A percentile compares a stretch with the other conserved stretches of the same genome.
These are phyloP conservation scores for Alternaria sp. DNA, from an alignment of 2,329 filamentous ascomycete genomes.

Conservation along the genomic window DNA sequence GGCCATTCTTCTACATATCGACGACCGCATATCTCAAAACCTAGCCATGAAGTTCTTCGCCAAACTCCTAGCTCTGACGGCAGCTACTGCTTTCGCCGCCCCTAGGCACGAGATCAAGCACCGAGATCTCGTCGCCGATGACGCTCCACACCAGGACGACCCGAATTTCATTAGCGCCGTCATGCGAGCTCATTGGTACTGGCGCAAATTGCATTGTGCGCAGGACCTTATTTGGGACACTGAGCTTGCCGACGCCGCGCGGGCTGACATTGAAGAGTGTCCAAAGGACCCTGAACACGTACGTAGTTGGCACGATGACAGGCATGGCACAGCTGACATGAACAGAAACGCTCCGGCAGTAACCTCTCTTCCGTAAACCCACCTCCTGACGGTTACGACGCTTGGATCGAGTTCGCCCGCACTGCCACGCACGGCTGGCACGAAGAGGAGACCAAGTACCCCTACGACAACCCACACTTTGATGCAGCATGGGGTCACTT, in stretches of 20 bases:
- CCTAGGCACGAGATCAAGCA: slow-evolving; percentile 21
- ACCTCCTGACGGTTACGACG: slow-evolving; percentile 26
- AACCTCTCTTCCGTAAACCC: slow-evolving; percentile 41
- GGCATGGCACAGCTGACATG: slow-evolving; percentile 6
- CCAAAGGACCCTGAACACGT: slow-evolving; percentile 36
- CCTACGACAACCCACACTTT: slow-evolving; percentile 40
- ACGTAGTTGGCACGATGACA: slow-evolving; percentile 2
- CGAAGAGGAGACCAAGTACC: slow-evolving; percentile 44
- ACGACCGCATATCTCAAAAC: not conserved
- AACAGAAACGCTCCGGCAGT: slow-evolving; percentile 39
- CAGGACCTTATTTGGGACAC: slow-evolving; percentile 44
- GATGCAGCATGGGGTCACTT: slow-evolving; percentile 45
- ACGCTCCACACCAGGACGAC: slow-evolving; percentile 35
- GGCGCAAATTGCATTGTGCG: slow-evolving; percentile 45
- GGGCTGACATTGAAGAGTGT: slow-evolving; percentile 33
- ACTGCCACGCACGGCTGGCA: slow-evolving; percentile 44
- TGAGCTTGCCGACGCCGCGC: slow-evolving; percentile 33
- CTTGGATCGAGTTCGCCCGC: slow-evolving; percentile 40
- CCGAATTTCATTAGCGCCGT: slow-evolving; percentile 39
- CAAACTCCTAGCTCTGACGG: slow-evolving; percentile 25
- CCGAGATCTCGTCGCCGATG: slow-evolving; percentile 23
- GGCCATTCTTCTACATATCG: not conserved
- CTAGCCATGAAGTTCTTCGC: slow-evolving; percentile 37
- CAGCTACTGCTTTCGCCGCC: slow-evolving; percentile 29
- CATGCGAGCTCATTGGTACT: slow-evolving; percentile 47